phyloP scores from a whole-genome alignment of 2,329 filamentous ascomycete genomes.

The Colletotrichum chlorophyti region DNA sequence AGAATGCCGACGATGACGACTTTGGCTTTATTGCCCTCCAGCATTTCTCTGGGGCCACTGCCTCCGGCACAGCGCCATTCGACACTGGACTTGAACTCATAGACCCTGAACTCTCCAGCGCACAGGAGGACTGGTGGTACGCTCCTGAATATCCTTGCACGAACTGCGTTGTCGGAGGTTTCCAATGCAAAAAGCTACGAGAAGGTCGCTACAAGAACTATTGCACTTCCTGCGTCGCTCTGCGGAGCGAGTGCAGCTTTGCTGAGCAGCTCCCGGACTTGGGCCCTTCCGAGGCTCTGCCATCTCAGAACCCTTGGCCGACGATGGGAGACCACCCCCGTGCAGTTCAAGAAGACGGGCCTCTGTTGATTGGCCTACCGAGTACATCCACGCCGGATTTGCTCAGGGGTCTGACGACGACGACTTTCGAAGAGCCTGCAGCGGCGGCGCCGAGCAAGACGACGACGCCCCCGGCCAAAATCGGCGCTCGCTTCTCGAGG shows the following conservation, averaged over 20 bases:
- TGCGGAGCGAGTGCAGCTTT: conserved; percentile 66
- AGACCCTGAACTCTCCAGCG: background rate
- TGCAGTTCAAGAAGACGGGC: conserved; percentile 41
- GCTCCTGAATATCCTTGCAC: conserved; percentile 55
- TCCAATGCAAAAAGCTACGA: conserved; percentile 65
- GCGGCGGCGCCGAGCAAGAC: conserved; percentile 34
- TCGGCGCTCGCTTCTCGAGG: conserved; percentile 78
- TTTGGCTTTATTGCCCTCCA: conserved; percentile 66
- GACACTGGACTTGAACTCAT: background rate
- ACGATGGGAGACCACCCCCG: conserved; percentile 34
- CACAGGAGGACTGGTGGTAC: conserved; percentile 45
- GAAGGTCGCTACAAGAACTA: conserved; percentile 67
- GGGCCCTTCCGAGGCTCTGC: conserved; percentile 33
- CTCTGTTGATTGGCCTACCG: conserved; percentile 30
- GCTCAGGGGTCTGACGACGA: conserved; percentile 30
- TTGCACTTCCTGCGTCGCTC: conserved; percentile 68
- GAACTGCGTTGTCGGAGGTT: conserved; percentile 58
- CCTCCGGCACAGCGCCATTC: conserved; percentile 38
- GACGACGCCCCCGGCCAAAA: conserved; percentile 61
- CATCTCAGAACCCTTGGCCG: conserved; percentile 32
- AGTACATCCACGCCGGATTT: conserved; percentile 34
- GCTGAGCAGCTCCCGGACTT: conserved; percentile 32
- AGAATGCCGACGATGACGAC: conserved; percentile 63
- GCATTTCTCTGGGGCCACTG: conserved; percentile 56
- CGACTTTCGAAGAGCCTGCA: conserved; percentile 31